A percentile compares a stretch with the other conserved stretches of the same genome.
phyloP scores from a whole-genome alignment of 163 green algal genomes.

The Smithsoniella earleae region DNA sequence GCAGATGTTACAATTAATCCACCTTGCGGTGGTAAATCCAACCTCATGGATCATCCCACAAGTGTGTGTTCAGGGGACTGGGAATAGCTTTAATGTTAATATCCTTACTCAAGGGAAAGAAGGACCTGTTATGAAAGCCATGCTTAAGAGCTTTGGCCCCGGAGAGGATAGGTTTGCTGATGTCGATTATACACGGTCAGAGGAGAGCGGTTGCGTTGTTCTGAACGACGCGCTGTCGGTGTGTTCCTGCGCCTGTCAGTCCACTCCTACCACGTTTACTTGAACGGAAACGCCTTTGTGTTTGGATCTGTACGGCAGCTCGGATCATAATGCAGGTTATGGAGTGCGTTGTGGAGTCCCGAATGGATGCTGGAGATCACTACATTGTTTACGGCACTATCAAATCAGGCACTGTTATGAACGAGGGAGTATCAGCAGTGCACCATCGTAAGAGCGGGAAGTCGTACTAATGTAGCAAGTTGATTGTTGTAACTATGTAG shows the following conservation, averaged over 20 bases:
- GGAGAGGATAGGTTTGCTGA: constrained; percentile 61
- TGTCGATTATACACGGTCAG: constrained; percentile 38
- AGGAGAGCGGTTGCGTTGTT: constrained; percentile 39
- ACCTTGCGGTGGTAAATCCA: too few species aligned
- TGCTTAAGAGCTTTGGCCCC: constrained; percentile 65
- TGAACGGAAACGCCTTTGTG: neutral
- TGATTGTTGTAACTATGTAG: neutral
- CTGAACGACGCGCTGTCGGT: constrained; percentile 39
- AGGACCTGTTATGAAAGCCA: constrained; percentile 45
- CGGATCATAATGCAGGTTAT: constrained; percentile 34
- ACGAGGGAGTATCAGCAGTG: constrained; percentile 60
- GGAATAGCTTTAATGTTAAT: constrained; percentile 69
- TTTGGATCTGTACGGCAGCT: too few species aligned
- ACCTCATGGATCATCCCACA: too few species aligned
- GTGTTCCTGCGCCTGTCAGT: too few species aligned
- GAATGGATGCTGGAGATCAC: constrained; percentile 91
- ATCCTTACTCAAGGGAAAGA: constrained; percentile 63
- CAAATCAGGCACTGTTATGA: constrained; percentile 58
- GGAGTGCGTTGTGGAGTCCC: constrained; percentile 58
- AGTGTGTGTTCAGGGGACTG: constrained; percentile 51
- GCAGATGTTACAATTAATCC: too few species aligned
- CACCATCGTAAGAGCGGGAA: constrained; percentile 81
- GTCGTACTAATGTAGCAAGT: constrained; percentile 53
- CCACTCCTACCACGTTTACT: neutral
- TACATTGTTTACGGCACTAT: constrained; percentile 82